Conservation (phyloP, 352 stramenopile species). For the Plasmopara halstedii region DNA sequence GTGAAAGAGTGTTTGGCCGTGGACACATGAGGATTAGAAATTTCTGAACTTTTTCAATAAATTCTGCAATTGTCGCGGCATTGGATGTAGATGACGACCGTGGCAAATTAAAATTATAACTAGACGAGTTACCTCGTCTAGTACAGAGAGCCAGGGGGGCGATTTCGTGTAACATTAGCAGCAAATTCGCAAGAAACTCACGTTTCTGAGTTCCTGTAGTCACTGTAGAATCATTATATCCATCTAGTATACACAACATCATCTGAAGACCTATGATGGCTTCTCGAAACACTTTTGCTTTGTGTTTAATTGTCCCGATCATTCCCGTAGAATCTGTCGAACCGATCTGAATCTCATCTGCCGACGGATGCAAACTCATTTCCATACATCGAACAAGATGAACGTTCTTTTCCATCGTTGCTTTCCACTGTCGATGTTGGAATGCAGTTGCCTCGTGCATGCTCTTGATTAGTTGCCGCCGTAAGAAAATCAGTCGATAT, state of each 20-base stretch:
- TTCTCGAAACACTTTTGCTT: constrained; percentile 27
- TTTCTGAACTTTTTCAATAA: constrained; percentile 34
- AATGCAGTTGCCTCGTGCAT: constrained; percentile 42
- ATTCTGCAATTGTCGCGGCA: constrained; percentile 9
- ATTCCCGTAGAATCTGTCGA: background rate
- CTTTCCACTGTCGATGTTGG: constrained; percentile 40
- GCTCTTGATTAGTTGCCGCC: constrained; percentile 45
- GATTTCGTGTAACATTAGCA: constrained; percentile 33
- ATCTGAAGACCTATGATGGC: constrained; percentile 37
- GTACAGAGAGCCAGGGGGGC: constrained; percentile 31
- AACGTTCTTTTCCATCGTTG: constrained; percentile 12
- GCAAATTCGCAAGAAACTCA: constrained; percentile 39
- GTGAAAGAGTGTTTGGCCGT: constrained; percentile 6
- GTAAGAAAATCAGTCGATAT: constrained; percentile 43
- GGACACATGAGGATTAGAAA: constrained; percentile 43
- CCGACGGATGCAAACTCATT: background rate
- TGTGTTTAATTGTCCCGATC: constrained; percentile 13
- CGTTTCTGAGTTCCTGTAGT: constrained; percentile 18
- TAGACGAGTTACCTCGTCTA: constrained; percentile 2
- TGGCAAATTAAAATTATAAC: background rate
- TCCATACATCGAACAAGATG: constrained; percentile 8
- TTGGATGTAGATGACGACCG: background rate
- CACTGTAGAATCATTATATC: constrained; percentile 18
- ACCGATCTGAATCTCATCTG: background rate
- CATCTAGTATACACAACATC: constrained; percentile 26